Evolutionary conservation across 306 rosid genomes (phyloP).

Genomic region (Dalbergia cultrata): DNA sequence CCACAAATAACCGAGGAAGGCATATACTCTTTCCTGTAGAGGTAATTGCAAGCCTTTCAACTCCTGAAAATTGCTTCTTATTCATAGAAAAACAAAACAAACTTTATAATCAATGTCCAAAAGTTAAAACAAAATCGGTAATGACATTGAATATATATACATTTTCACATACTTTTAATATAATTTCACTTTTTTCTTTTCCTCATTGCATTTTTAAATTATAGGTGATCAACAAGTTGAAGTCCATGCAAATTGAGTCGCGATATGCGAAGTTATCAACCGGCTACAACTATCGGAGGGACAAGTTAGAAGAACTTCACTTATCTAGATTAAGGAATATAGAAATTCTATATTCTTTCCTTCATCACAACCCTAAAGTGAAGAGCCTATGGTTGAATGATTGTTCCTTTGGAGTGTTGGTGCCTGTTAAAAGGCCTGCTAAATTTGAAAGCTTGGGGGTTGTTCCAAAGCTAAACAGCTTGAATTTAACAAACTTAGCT

Average conservation of each 20-base stretch:
- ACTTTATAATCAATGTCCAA: too few species aligned
- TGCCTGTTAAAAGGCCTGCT: background rate
- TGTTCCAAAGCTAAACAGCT: constrained; percentile 31
- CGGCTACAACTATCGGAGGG: background rate
- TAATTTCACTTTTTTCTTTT: background rate
- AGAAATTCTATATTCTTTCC: constrained; percentile 28
- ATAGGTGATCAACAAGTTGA: constrained; percentile 26
- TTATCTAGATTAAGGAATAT: background rate
- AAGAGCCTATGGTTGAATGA: background rate
- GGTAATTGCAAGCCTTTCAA: background rate
- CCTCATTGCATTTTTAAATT: background rate
- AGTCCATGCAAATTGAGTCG: background rate
- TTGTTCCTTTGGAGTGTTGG: background rate
- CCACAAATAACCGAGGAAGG: too few species aligned
- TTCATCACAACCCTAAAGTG: constrained; percentile 28
- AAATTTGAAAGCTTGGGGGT: background rate
- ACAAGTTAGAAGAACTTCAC: background rate
- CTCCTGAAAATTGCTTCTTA: background rate
- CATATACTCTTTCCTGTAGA: background rate
- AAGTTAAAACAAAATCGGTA: background rate
- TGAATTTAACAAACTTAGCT: background rate
- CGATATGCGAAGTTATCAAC: background rate
- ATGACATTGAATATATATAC: background rate
- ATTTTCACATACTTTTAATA: too few species aligned
- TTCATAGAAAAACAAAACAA: background rate